Conservation (phyloP, 352 stramenopile genomes). For the Phytophthora capsici region DNA sequence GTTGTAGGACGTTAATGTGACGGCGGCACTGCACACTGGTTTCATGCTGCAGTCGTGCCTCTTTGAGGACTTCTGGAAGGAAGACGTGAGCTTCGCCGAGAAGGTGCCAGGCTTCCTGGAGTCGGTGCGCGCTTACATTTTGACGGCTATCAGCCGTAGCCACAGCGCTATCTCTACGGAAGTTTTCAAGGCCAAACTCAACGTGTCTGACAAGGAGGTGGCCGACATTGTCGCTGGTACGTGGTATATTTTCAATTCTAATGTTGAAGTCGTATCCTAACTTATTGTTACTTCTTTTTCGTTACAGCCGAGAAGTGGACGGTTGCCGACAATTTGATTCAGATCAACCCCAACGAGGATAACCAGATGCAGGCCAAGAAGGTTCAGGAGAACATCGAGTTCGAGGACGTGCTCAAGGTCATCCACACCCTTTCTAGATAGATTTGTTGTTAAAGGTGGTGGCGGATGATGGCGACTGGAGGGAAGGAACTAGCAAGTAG, state of each 20-base stretch:
- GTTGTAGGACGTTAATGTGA: constrained; percentile 62
- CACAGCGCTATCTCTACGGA: constrained; percentile 66
- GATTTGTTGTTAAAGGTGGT: constrained; percentile 54
- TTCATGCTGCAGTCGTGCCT: constrained; percentile 81
- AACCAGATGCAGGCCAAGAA: constrained; percentile 91
- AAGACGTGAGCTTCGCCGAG: constrained; percentile 63
- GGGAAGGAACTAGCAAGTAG: constrained; percentile 27
- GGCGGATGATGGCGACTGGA: constrained; percentile 6
- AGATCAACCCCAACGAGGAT: constrained; percentile 74
- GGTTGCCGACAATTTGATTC: constrained; percentile 54
- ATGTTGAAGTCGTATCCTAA: constrained; percentile 24
- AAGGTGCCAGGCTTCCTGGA: constrained; percentile 75
- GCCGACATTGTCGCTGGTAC: constrained; percentile 56
- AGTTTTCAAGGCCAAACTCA: constrained; percentile 73
- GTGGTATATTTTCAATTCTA: constrained; percentile 9
- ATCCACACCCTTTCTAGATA: constrained; percentile 90
- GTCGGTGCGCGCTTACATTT: constrained; percentile 78
- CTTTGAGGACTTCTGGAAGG: constrained; percentile 87
- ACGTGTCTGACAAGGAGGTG: constrained; percentile 75
- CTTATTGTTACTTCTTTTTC: constrained; percentile 10
- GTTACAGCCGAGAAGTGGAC: constrained; percentile 77
- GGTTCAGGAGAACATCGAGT: constrained; percentile 88
- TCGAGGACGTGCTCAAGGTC: constrained; percentile 88
- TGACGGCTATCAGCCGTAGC: constrained; percentile 74
- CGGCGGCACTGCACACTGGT: constrained; percentile 56